Base-by-base conservation (phyloP, 2,329 filamentous ascomycete genomes). In the Pseudophaeomoniella oleicola region DNA sequence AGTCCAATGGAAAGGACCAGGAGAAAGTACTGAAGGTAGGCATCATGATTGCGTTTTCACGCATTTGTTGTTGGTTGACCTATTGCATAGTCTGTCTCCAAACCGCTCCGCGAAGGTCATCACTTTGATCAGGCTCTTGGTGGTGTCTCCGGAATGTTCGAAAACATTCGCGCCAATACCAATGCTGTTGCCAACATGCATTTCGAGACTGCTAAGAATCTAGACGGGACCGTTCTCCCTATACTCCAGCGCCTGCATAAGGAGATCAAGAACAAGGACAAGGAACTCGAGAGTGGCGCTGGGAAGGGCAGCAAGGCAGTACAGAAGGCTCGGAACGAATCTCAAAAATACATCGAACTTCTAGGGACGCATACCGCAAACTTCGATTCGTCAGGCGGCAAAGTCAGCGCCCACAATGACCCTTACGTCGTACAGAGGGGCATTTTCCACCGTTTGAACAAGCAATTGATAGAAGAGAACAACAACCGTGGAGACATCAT, bases 301-400 rank as follows among this genome's bases (percentile, higher is more conserved):
- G 72, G 77, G 42, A 94, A 92, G 66, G 74, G 78, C 12, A 76
- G 82, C 46, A 98, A 96, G 64, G 76, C 84, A 35, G 86, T 98
- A 15, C 85, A 94, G 43, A 94, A 93, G 65, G 78, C 84, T 5
- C 81, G 88, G 42, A 75, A 77, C 48, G 66, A 63, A 4, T 94
- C 88, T 0, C 88, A 98, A 64, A 94, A 93, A 66, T 85, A 94
- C 48, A 93, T 98, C 44, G 88, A 98, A 63, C 71, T 93, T 16
- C 76, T 98, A 1, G 87, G 84, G 29, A 81, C 90, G 61, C 77
- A 93, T 50, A 76, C 85, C 1, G 85, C 87, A 6, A 63, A 73
- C 2, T 92, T 78, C 50, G 85, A 92, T 47, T 80, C 85, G 1
- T 69, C 72, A 3, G 78, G 79, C 29, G 81, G 77, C 41, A 81